Evolutionary conservation across 306 rosid genomes (phyloP), one percentile per base, ranked within the genome.

Genomic region (Cucurbita pepo): DNA sequence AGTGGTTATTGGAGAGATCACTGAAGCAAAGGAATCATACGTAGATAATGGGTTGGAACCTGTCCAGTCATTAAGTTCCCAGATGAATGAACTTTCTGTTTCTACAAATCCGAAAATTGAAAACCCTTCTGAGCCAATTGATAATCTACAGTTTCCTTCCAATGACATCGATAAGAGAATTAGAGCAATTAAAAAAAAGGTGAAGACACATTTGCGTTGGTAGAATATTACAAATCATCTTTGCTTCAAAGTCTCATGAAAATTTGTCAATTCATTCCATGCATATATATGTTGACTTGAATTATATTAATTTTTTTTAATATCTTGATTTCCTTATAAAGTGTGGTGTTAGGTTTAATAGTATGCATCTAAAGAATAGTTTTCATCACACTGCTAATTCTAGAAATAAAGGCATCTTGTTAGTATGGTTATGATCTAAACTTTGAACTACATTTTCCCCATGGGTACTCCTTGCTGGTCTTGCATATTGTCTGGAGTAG

Each of bases 111-210:
- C 85, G 11, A 55, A 85, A 19, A 34, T 18, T 56, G 86, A 74
- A 79, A 63, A 84, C 67, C 81, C 91, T 78, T 54, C 81, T 1
- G 82, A 86, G 61, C 79, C 89, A 55, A 72, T 45, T 12, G 88
- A 85, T 76, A 85, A 81, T 80, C 75, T 82, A 38, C 83, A 76
- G 56, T 60, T 72, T n/a, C 66, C 82, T 3, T 76, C 78, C 66
- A 91, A 80, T 82, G 97, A 88, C 74, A 80, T 86, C 36, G 97
- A 89, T 72, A 89, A 92, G 78, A 85, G 65, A 80, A 92, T 89
- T 53, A 93, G 96, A 71, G 90, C 97, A 66, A 81, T 89, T 38
- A 89, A 83, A 81, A 92, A 89, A 84, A 92, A 89, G 97, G 96
- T 92, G 81, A 21, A 5, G 18, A 72, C 34, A 36, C 38, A 71